A percentile compares a stretch with the other conserved stretches of the same genome.
These are phyloP conservation scores for Cocos nucifera DNA, from an alignment of 176 grass and related monocot genomes.

Conservation along the genomic window DNA sequence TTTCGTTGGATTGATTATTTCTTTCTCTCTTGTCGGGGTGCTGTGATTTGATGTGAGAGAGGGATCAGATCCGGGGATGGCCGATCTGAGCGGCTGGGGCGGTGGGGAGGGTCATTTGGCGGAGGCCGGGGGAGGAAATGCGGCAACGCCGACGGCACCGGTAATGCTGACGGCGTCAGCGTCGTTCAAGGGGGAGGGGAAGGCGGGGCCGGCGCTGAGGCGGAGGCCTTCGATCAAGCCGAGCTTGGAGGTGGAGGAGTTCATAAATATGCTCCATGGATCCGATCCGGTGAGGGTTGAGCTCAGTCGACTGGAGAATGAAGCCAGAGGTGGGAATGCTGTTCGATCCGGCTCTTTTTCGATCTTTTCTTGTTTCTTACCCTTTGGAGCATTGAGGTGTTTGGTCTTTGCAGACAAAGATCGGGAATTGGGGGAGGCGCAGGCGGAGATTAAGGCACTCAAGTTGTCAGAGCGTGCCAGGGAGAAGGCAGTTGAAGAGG, in stretches of 20 bases:
- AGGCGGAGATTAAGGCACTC: constrained; percentile 84
- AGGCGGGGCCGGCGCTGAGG: constrained; percentile 17
- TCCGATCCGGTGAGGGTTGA: constrained; percentile 91
- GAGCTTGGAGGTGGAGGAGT: constrained; percentile 79
- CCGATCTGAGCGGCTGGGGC: constrained; percentile 37
- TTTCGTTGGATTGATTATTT: no score
- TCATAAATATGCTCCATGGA: constrained; percentile 98
- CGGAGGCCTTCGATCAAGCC: constrained; percentile 47
- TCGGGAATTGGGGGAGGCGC: constrained; percentile 67
- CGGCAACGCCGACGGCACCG: not conserved
- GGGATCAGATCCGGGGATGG: constrained; percentile 22
- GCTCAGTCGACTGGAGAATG: constrained; percentile 92
- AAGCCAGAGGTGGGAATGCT: constrained; percentile 53
- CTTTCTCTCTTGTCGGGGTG: no score
- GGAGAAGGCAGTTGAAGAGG: constrained; percentile 96
- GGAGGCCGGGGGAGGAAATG: not conserved
- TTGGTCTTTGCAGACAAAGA: constrained; percentile 58
- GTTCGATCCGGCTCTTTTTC: constrained; percentile 5
- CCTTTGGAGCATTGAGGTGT: not conserved
- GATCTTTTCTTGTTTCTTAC: not conserved
- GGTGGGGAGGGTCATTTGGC: not conserved
- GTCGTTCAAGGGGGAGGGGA: constrained; percentile 20
- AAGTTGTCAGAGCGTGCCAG: constrained; percentile 83
- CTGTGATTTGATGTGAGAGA: no score
- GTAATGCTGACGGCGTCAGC: not conserved